Evolutionary conservation across 352 stramenopile species (phyloP).

Genomic region (Globisporangium apiculatum): DNA sequence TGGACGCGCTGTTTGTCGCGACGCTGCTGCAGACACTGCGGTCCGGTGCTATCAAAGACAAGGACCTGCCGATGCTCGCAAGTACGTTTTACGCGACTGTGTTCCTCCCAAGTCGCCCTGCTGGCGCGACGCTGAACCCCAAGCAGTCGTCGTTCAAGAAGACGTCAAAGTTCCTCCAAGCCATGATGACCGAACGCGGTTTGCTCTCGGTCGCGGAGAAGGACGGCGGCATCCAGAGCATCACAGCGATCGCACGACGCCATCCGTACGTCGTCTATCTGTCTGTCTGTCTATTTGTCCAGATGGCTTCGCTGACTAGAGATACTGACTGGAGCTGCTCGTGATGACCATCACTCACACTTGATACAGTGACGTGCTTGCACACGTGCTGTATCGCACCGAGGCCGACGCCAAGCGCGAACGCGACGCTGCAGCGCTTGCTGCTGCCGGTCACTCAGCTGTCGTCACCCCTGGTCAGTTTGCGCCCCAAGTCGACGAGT

Average conservation of each 20-base stretch:
- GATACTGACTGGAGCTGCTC: background rate
- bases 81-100: conserved; percentile 69
- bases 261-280: conserved; percentile 51
- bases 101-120: conserved; percentile 52
- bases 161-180: conserved; percentile 60
- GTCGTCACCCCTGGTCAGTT: conserved; percentile 50
- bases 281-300: too few relatives aligned
- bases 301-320: background rate
- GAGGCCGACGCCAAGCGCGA: conserved; percentile 45
- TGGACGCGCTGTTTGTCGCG: conserved; percentile 63
- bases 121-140: conserved; percentile 49
- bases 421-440: conserved; percentile 30
- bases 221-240: conserved; percentile 71
- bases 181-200: conserved; percentile 41
- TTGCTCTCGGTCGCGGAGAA: conserved; percentile 56
- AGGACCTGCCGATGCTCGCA: conserved; percentile 70
- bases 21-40: conserved; percentile 64
- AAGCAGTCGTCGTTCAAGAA: conserved; percentile 84
- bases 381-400: conserved; percentile 46
- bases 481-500: conserved; percentile 59
- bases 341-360: background rate
- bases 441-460: conserved; percentile 25
- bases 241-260: conserved; percentile 50
- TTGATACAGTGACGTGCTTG: conserved; percentile 40
- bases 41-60: conserved; percentile 47